phyloP scores from a whole-genome alignment of 2,329 filamentous ascomycete species.

The Fusarium sp. region DNA sequence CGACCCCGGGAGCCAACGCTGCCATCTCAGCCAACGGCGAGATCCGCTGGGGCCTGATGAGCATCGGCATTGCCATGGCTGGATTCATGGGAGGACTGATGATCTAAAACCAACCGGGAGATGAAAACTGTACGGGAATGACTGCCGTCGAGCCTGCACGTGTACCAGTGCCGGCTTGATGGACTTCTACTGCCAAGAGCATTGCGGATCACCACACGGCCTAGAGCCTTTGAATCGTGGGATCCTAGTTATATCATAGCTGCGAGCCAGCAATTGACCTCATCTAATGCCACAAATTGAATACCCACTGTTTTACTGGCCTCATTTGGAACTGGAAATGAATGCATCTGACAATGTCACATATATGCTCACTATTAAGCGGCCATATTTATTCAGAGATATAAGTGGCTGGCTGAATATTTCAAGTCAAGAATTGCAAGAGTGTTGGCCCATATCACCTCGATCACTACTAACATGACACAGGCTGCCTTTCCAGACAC shows the following conservation, averaged over 20 bases:
- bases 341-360: neutral
- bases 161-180: neutral
- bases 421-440: too few relatives aligned
- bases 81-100: constrained; percentile 44
- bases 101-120: constrained; percentile 20
- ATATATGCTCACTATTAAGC: too few relatives aligned
- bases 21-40: constrained; percentile 39
- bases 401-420: too few relatives aligned
- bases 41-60: constrained; percentile 48
- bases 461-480: too few relatives aligned
- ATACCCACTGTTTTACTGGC: neutral
- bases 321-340: neutral
- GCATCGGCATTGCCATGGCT: constrained; percentile 38
- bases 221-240: constrained; percentile 2
- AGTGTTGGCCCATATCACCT: too few relatives aligned
- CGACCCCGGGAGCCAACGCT: constrained; percentile 32
- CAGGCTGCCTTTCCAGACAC: too few relatives aligned
- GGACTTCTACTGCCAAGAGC: constrained; percentile 11
- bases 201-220: constrained; percentile 4
- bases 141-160: too few relatives aligned
- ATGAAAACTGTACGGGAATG: neutral
- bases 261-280: constrained; percentile 10
- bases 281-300: neutral
- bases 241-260: constrained; percentile 10
- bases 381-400: too few relatives aligned